Base-by-base conservation (phyloP, 208 protist species). In the Zelonia costaricensis region DNA sequence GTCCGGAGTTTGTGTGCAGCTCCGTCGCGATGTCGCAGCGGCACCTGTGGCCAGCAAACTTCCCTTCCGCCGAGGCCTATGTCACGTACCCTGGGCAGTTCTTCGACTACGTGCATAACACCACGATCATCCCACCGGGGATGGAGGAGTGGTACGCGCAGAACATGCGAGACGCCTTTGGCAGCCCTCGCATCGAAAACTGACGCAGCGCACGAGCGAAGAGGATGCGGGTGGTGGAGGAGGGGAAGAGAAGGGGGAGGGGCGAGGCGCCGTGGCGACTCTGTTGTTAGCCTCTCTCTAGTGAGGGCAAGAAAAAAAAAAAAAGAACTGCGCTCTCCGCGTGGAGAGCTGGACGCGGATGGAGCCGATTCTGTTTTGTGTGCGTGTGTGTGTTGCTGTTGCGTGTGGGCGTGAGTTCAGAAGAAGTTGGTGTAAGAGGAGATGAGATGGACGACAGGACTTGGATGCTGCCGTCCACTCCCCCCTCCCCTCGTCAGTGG, bases 61-160 rank as follows among this genome's bases (percentile, higher is more conserved):
- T 92, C 48, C 91, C 91, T 0, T 96, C 91, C 13, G 83, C 86
- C 18, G 87, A 94, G 58, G 91, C 91, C 9, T 90, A 85, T 53
- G 55, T 91, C 22, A 96, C 91, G 16, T 56, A 60, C 20, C 76
- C 72, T 20, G 58, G 84, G 22, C 78, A 87, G 53, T 94, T 94
- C 62, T 96, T 94, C 73, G 91, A 96, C 58, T 94, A 92, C 53
- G 86, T 93, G 16, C 51, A 61, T 55, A 95, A 95, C 70, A 79
- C 27, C 4, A 77, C 78, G 18, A 59, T 93, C 28, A 69, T 95
- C 25, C 90, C 90, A 10, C 67, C 57, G 8, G 90, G 90, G 10
- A 56, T 95, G 68, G 86, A 95, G 73, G 91, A 78, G 84, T 95
- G 82, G 78, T 82, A 84, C 64, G 82, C 62, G 43, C 70, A 76